Evolutionary conservation across 805 yeast genomes (phyloP).

Genomic region (Candida maris): DNA sequence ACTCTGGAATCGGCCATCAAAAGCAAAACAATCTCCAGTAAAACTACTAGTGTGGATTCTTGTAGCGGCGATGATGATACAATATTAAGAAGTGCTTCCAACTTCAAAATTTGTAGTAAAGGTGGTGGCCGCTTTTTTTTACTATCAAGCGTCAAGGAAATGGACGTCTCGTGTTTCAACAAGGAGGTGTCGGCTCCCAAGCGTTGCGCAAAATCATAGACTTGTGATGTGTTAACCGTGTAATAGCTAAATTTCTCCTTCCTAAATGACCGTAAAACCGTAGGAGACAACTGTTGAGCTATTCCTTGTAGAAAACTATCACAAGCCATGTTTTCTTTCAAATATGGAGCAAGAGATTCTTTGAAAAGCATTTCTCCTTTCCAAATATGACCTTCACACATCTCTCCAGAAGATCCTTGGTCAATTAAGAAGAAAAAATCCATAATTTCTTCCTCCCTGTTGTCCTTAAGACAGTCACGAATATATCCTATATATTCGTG

Average conservation of each 20-base stretch:
- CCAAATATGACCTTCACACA: neutral
- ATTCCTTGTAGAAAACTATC: neutral
- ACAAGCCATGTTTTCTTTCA: neutral
- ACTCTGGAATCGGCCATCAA: slow-evolving; percentile 15
- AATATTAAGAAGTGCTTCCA: slow-evolving; percentile 7
- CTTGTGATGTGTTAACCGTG: neutral
- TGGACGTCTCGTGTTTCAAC: neutral
- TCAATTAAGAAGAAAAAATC: slow-evolving; percentile 15
- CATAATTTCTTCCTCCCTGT: slow-evolving; percentile 8
- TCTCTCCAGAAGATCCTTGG: slow-evolving; percentile 6
- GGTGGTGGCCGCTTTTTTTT: slow-evolving; percentile 10
- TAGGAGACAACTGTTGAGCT: neutral
- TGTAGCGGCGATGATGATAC: slow-evolving; percentile 1
- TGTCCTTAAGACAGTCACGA: slow-evolving; percentile 6
- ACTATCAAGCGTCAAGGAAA: slow-evolving; percentile 8
- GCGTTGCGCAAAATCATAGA: slow-evolving; percentile 4
- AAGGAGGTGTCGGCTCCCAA: slow-evolving; percentile 7
- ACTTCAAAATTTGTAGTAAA: slow-evolving; percentile 10
- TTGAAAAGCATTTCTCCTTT: slow-evolving; percentile 4
- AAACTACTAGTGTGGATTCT: neutral
- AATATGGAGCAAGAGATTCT: neutral
- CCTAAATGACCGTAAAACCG: neutral
- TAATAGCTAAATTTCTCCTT: neutral
- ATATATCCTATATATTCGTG: slow-evolving; percentile 11
- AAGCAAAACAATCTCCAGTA: slow-evolving; percentile 4